Base-by-base conservation (phyloP, 768 basidiomycete genomes). In the Amanita rimosa region DNA sequence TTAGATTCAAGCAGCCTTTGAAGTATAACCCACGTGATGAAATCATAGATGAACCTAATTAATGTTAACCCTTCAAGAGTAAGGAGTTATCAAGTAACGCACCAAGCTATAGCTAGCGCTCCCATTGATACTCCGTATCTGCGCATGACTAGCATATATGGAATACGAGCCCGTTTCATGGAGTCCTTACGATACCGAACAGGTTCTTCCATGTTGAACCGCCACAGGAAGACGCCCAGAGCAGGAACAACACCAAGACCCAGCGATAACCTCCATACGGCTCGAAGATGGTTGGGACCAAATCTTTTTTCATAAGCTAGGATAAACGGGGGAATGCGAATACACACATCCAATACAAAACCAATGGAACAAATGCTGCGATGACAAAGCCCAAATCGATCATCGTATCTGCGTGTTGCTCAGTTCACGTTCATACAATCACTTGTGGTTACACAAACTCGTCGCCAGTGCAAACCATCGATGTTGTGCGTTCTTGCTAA, bases 381-480 rank as follows among this genome's bases (percentile, higher is more conserved):
- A 92, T 58, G 36, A 89, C 87, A 59, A 90, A 90, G 35, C 86
- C 87, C 49, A 81, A 65, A 59, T 89, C 92, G 56, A 92, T 89
- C 91, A 92, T 92, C 4, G 73, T 63, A 57, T 90, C 86, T 88
- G 39, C 16, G 36, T 21, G 8, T 6, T 26, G 13, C 22, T 53
- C 35, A 46, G 47, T 48, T n/a, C 36, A 17, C 19, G 22, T 7
- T 22, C 11, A 24, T 11, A n/a, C 8, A 29, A 33, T 16, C 21
- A 8, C n/a, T 22, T 36, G 37, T 16, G 40, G 26, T 42, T 17
- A 44, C 41, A 27, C 29, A 19, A 62, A 90, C 92, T 96, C 6
- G 93, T 95, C 11, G 93, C 88, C 24, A 90, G 73, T 4, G 85
- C 81, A 58, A 96, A 84, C 79, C 91, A 89, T 46, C 83, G 68